Evolutionary conservation across 352 stramenopile genomes (phyloP).

Genomic region (Phytophthora podocarpi): DNA sequence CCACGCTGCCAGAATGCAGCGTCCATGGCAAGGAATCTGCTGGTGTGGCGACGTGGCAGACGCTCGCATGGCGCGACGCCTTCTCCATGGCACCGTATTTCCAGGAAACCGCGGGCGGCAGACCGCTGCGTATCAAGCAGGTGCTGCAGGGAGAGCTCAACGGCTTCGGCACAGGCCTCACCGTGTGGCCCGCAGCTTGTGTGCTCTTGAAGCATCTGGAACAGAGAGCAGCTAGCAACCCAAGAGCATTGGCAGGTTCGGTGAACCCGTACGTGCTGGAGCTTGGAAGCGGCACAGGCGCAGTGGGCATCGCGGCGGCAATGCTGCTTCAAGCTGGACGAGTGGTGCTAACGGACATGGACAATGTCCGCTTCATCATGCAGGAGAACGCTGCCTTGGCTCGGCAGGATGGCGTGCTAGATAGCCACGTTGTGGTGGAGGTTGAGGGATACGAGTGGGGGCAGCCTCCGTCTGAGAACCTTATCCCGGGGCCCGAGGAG

Average conservation of each 20-base stretch:
- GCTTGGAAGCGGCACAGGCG: slow-evolving; percentile 91
- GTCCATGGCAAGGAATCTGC: neutral
- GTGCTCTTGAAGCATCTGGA: slow-evolving; percentile 84
- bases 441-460: slow-evolving; percentile 93
- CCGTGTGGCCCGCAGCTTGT: slow-evolving; percentile 83
- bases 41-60: slow-evolving; percentile 54
- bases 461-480: slow-evolving; percentile 29
- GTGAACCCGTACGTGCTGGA: slow-evolving; percentile 77
- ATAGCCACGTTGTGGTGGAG: slow-evolving; percentile 50
- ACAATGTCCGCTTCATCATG: slow-evolving; percentile 90
- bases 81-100: slow-evolving; percentile 77
- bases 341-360: slow-evolving; percentile 92
- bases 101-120: slow-evolving; percentile 44
- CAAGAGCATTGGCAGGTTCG: slow-evolving; percentile 22
- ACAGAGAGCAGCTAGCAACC: slow-evolving; percentile 41
- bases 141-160: slow-evolving; percentile 81
- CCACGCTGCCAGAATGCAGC: slow-evolving; percentile 15
- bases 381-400: slow-evolving; percentile 81
- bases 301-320: slow-evolving; percentile 88
- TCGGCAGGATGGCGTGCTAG: slow-evolving; percentile 29
- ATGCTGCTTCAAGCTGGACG: slow-evolving; percentile 77
- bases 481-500: slow-evolving; percentile 32
- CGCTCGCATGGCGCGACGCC: slow-evolving; percentile 76
- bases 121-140: slow-evolving; percentile 68
- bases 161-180: slow-evolving; percentile 80